These are phyloP conservation scores for Scheffersomyces stipitis DNA, from an alignment of 805 yeast genomes.

Conservation along the genomic window DNA sequence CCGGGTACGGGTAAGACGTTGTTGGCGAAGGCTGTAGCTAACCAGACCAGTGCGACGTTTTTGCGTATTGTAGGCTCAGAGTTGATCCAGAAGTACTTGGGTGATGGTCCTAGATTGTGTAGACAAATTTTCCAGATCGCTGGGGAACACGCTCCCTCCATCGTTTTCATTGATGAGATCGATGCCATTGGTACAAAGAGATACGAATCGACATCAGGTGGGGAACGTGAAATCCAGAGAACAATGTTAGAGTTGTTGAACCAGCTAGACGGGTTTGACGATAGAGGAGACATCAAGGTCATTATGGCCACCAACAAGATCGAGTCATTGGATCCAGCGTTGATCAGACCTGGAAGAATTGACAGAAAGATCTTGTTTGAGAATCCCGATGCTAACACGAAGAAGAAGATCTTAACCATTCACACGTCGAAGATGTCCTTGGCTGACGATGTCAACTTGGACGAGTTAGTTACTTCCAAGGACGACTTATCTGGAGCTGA, in stretches of 20 bases:
- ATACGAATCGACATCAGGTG: slow-evolving; percentile 95
- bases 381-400: slow-evolving; percentile 90
- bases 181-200: slow-evolving; percentile 99
- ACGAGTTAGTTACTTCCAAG: slow-evolving; percentile 83
- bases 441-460: slow-evolving; percentile 83
- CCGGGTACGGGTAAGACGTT: slow-evolving; percentile 98
- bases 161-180: slow-evolving; percentile 96
- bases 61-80: slow-evolving; percentile 96
- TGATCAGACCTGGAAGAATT: slow-evolving; percentile 95
- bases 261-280: slow-evolving; percentile 96
- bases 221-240: slow-evolving; percentile 96
- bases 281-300: slow-evolving; percentile 94
- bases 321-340: slow-evolving; percentile 92
- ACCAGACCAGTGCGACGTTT: slow-evolving; percentile 95
- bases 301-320: slow-evolving; percentile 98
- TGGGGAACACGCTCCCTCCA: slow-evolving; percentile 96
- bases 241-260: slow-evolving; percentile 95
- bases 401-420: slow-evolving; percentile 87
- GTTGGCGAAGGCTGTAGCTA: slow-evolving; percentile 96
- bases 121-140: slow-evolving; percentile 96
- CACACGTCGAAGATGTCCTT: slow-evolving; percentile 94
- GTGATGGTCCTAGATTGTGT: slow-evolving; percentile 95
- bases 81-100: slow-evolving; percentile 92
- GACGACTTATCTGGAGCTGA: slow-evolving; percentile 97
- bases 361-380: slow-evolving; percentile 95